Evolutionary conservation across 305 asterid genomes (phyloP), one percentile per base, ranked within the genome.

Genomic region (Fraxinus baroniana): DNA sequence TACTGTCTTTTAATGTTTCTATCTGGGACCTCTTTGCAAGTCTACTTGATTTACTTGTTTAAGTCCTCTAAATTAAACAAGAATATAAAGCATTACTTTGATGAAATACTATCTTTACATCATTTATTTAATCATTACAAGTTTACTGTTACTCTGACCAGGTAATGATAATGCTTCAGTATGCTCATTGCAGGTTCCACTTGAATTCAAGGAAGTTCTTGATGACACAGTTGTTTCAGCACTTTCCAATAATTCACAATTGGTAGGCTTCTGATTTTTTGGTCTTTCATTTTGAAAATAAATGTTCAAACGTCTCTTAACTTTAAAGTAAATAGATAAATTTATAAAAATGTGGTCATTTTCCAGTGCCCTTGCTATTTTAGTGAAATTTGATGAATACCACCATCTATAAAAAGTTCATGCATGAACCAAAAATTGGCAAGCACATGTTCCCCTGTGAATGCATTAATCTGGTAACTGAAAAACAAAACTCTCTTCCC

Each of bases 221-320:
- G 99, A 97, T 90, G 90, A 93, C 89, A 91, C 98, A 28, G 94
- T 93, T 89, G 95, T 97, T 84, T 91, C 94, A 74, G 94, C 97
- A 73, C 89, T 94, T 84, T 91, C 97, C 83, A 92, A 91, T 88
- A 82, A 85, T 78, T 92, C 97, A 22, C 94, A 97, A 32, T 81
- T 94, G 93, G 98, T 97, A 90, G 88, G 88, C 79, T 86, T 86
- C 81, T 83, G 55, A 70, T 62, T 36, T 84, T 18, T 75, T 83
- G 82, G 62, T 55, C 79, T 81, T 62, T 33, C 10, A 15, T 78
- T 83, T 80, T 62, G 74, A 26, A 66, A 70, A 55, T 71, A 39
- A 35, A 52, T 77, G 83, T 80, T 60, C 37, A 46, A 79, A 62
- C 72, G 80, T 82, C 52, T 77, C 39, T 36, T 20, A 71, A 32